These are phyloP conservation scores for Xylariaceae sp. DNA, from an alignment of 2,329 filamentous ascomycete genomes.

Conservation along the genomic window DNA sequence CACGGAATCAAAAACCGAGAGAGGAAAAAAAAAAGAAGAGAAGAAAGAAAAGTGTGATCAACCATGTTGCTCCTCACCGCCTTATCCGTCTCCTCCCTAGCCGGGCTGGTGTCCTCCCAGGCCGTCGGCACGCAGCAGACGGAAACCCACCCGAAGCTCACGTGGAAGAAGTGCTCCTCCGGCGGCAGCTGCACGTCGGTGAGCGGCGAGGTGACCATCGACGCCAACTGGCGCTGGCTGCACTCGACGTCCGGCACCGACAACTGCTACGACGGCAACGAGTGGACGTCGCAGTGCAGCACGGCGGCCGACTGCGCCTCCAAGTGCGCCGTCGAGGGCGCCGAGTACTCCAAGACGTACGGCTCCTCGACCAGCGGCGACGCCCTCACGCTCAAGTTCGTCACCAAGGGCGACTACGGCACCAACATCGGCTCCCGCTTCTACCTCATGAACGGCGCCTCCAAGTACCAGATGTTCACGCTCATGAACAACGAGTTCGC, in stretches of 20 bases:
- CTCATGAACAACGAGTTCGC: conserved; percentile 57
- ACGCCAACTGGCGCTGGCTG: conserved; percentile 49
- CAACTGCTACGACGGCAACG: conserved; percentile 45
- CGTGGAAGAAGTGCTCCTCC: conserved; percentile 40
- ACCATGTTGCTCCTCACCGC: too few relatives aligned
- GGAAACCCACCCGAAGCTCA: conserved; percentile 42
- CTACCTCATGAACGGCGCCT: conserved; percentile 52
- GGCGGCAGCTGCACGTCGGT: conserved; percentile 38
- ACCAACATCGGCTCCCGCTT: conserved; percentile 42
- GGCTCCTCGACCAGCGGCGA: conserved; percentile 41
- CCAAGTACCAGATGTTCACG: conserved; percentile 54
- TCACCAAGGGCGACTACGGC: conserved; percentile 39
- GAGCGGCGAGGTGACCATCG: conserved; percentile 40
- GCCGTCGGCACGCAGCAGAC: conserved; percentile 33
- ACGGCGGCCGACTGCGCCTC: conserved; percentile 32
- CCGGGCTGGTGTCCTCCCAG: conserved; percentile 27
- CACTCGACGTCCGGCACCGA: conserved; percentile 32
- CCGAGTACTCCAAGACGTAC: conserved; percentile 40
- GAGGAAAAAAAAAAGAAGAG: too few relatives aligned
- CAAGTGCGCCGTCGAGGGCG: conserved; percentile 41
- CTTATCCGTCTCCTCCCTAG: too few relatives aligned
- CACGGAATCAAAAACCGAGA: too few relatives aligned
- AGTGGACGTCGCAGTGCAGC: conserved; percentile 28
- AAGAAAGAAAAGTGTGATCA: too few relatives aligned
- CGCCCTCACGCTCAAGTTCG: conserved; percentile 44